Conservation (phyloP, 169 alveolate genomes). For the Babesia gibsoni region DNA sequence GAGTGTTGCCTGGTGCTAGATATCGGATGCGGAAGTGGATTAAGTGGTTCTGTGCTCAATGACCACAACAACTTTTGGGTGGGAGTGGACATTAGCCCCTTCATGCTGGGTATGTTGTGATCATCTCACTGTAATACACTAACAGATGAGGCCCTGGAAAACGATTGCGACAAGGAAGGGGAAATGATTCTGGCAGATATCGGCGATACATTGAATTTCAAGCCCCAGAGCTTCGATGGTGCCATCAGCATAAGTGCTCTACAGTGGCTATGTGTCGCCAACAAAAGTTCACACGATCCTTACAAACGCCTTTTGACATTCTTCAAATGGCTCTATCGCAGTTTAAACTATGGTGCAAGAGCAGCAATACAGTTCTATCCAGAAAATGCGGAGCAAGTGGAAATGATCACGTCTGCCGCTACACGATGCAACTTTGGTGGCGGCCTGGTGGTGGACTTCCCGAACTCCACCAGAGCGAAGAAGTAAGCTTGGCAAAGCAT, state of each 20-base stretch:
- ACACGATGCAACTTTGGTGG: constrained; percentile 92
- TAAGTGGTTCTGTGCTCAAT: constrained; percentile 89
- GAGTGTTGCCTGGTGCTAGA: constrained; percentile 87
- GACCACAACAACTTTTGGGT: constrained; percentile 91
- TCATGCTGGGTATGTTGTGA: constrained; percentile 88
- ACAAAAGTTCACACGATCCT: constrained; percentile 88
- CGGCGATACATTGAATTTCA: constrained; percentile 46
- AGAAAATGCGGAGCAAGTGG: constrained; percentile 90
- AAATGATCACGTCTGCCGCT: constrained; percentile 91
- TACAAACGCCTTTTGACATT: constrained; percentile 85
- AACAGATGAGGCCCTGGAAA: constrained; percentile 44
- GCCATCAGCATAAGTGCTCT: constrained; percentile 88
- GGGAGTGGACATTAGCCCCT: constrained; percentile 92
- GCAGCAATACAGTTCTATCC: constrained; percentile 94
- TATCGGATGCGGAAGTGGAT: constrained; percentile 98
- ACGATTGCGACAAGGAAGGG: constrained; percentile 37
- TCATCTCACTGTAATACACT: not conserved
- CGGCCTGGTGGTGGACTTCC: constrained; percentile 94
- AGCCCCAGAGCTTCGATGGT: constrained; percentile 62
- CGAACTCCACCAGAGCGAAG: constrained; percentile 94
- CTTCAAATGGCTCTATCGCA: constrained; percentile 75
- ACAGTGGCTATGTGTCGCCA: constrained; percentile 95
- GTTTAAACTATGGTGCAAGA: constrained; percentile 44
- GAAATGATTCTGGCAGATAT: constrained; percentile 91
- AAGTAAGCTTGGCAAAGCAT: constrained; percentile 65